Percentiles rank a stretch among this genome's conserved stretches.
Conservation (phyloP, 2,329 filamentous ascomycete genomes). For the Sphaceloma murrayae region DNA sequence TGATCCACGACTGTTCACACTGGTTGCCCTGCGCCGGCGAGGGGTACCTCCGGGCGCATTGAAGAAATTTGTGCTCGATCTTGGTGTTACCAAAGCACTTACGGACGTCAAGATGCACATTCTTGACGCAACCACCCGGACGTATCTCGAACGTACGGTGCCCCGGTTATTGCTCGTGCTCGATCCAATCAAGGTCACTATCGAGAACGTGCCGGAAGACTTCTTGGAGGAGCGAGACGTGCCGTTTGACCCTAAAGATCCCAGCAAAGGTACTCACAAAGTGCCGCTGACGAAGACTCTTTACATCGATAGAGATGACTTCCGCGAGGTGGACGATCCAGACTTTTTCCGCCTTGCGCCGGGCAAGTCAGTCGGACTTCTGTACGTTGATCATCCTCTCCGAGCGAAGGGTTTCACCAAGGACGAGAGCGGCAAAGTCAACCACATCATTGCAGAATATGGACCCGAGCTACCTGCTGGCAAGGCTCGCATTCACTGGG, state of each 20-base stretch:
- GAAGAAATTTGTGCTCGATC: constrained; percentile 79
- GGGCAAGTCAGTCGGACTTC: constrained; percentile 62
- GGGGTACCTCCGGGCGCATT: constrained; percentile 84
- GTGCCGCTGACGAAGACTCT: constrained; percentile 64
- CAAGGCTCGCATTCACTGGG: constrained; percentile 72
- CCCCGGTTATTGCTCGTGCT: constrained; percentile 83
- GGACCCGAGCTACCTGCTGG: constrained; percentile 50
- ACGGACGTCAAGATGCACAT: constrained; percentile 69
- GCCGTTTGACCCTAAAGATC: constrained; percentile 76
- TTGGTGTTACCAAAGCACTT: constrained; percentile 76
- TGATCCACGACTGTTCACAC: constrained; percentile 79
- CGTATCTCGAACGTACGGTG: constrained; percentile 78
- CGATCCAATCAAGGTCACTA: constrained; percentile 72
- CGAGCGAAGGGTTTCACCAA: constrained; percentile 59
- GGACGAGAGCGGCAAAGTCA: constrained; percentile 56
- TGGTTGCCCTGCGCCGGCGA: constrained; percentile 72
- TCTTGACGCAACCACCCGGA: constrained; percentile 78
- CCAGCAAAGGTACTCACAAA: constrained; percentile 52
- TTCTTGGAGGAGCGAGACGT: constrained; percentile 55
- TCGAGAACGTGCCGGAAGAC: constrained; percentile 66
- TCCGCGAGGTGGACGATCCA: constrained; percentile 60
- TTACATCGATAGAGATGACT: constrained; percentile 76
- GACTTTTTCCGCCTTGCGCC: constrained; percentile 73
- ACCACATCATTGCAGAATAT: constrained; percentile 56
- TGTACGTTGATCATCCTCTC: constrained; percentile 61